A percentile compares a stretch with the other conserved stretches of the same genome.
Conservation (phyloP, 2,329 filamentous ascomycete species). For the Monosporascus sp. region DNA sequence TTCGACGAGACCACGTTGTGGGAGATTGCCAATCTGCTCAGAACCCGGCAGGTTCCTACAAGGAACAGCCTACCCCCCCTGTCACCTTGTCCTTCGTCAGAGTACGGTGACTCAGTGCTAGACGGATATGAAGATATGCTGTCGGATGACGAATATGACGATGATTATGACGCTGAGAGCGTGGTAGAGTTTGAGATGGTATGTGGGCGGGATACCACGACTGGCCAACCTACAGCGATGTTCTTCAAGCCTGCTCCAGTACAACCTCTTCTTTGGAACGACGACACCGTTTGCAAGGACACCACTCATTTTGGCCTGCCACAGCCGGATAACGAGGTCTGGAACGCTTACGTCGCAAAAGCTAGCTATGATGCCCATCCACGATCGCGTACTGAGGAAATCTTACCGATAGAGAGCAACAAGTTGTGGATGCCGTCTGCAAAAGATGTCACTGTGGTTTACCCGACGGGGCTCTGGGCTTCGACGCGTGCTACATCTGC, state of each 20-base stretch:
- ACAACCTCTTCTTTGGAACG: constrained; percentile 14
- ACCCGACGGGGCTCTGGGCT: background rate
- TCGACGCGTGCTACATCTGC: background rate
- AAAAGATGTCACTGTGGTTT: background rate
- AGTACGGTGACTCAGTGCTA: constrained; percentile 19
- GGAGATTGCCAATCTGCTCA: constrained; percentile 58
- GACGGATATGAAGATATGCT: constrained; percentile 30
- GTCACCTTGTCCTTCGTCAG: constrained; percentile 10
- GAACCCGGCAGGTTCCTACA: constrained; percentile 46
- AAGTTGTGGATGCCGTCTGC: constrained; percentile 1
- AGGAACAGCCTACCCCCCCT: constrained; percentile 44
- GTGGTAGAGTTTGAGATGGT: constrained; percentile 16
- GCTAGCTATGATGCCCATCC: background rate
- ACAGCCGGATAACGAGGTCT: constrained; percentile 4
- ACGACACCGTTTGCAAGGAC: constrained; percentile 6
- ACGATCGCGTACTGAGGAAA: constrained; percentile 1
- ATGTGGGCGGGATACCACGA: constrained; percentile 19
- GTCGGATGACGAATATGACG: constrained; percentile 23
- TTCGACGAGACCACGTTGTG: constrained; percentile 59
- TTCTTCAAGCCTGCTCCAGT: background rate
- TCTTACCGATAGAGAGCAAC: constrained; percentile 1
- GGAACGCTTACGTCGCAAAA: constrained; percentile 3
- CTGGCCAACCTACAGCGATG: constrained; percentile 26
- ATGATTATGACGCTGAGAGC: constrained; percentile 17
- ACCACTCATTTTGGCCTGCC: constrained; percentile 13